Evolutionary conservation across 2,329 filamentous ascomycete species (phyloP).

Genomic region (Cephalotrichum gorgonifer): DNA sequence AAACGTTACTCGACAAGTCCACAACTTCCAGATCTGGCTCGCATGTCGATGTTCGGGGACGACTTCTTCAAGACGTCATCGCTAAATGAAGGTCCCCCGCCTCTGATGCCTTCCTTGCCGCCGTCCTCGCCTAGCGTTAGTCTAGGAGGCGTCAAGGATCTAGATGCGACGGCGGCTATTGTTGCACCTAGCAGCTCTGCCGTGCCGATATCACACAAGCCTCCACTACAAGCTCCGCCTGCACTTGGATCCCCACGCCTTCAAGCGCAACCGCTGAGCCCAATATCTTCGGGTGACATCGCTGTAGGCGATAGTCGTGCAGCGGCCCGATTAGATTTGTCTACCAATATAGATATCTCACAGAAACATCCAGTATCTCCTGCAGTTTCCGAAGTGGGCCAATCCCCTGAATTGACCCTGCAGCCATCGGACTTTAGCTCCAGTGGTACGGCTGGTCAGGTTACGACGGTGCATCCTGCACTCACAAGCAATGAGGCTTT

Average conservation of each 20-base stretch:
- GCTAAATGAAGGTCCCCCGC: slow-evolving; percentile 14
- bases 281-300: not conserved
- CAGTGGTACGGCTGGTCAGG: not conserved
- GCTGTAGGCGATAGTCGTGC: not conserved
- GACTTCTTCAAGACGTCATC: slow-evolving; percentile 39
- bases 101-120: slow-evolving; percentile 14
- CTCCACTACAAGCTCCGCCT: not conserved
- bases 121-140: slow-evolving; percentile 1
- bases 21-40: slow-evolving; percentile 44
- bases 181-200: not conserved
- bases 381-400: not conserved
- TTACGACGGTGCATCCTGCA: not conserved
- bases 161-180: not conserved
- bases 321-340: not conserved
- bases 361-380: not conserved
- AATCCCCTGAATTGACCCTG: not conserved
- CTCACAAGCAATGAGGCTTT: not conserved
- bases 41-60: slow-evolving; percentile 50
- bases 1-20: slow-evolving; percentile 39
- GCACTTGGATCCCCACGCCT: not conserved
- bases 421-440: not conserved
- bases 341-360: not conserved
- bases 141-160: not conserved
- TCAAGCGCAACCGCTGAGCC: not conserved
- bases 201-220: not conserved